phyloP scores from a whole-genome alignment of 257 asterid species.

The Capsicum baccatum region DNA sequence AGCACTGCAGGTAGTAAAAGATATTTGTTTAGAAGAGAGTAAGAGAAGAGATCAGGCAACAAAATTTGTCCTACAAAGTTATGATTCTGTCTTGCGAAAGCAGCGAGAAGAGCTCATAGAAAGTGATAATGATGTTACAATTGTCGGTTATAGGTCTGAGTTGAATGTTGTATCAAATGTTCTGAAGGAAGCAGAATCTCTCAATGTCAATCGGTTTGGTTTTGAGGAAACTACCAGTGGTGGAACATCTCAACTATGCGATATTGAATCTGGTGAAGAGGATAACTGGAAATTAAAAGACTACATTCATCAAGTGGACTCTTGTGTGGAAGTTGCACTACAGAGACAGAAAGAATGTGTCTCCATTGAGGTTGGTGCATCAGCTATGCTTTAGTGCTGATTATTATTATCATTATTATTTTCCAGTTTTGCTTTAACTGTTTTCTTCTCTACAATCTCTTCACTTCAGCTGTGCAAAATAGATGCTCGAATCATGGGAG shows the following conservation, averaged over 20 bases:
- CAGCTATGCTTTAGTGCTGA: slow-evolving; percentile 24
- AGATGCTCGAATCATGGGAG: slow-evolving; percentile 80
- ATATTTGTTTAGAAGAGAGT: slow-evolving; percentile 84
- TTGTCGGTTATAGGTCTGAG: slow-evolving; percentile 67
- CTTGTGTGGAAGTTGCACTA: slow-evolving; percentile 85
- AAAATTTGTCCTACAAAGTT: slow-evolving; percentile 61
- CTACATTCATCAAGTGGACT: slow-evolving; percentile 75
- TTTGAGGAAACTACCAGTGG: slow-evolving; percentile 78
- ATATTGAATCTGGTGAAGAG: slow-evolving; percentile 84
- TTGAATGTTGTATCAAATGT: slow-evolving; percentile 84
- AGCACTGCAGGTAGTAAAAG: slow-evolving; percentile 86
- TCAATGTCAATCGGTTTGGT: slow-evolving; percentile 73
- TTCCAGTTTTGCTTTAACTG: slow-evolving; percentile 23
- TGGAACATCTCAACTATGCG: slow-evolving; percentile 65
- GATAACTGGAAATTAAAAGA: slow-evolving; percentile 84
- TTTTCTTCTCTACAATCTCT: slow-evolving; percentile 38
- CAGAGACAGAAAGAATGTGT: slow-evolving; percentile 94
- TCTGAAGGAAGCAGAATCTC: slow-evolving; percentile 85
- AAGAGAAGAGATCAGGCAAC: slow-evolving; percentile 69
- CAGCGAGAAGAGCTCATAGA: slow-evolving; percentile 76
- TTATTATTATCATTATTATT: background rate
- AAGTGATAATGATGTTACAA: slow-evolving; percentile 55
- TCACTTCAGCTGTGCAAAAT: slow-evolving; percentile 85
- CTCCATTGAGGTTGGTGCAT: slow-evolving; percentile 75
- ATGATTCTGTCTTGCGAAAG: slow-evolving; percentile 70